Evolutionary conservation across 805 yeast species (phyloP).

Genomic region (Jamesozyma lodderae): DNA sequence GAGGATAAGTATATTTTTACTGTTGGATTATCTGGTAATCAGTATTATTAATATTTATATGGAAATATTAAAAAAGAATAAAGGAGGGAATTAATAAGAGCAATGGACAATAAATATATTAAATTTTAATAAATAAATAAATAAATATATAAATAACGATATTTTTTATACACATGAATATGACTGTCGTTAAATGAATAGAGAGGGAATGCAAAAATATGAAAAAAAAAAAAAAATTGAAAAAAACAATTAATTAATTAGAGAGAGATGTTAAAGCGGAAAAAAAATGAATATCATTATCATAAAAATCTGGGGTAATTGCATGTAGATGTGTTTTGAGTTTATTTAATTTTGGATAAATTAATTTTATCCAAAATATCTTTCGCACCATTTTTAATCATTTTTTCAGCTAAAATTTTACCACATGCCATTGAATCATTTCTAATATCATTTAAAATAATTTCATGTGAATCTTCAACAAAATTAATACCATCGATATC

Average conservation of each 20-base stretch:
- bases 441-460: constrained; percentile 30
- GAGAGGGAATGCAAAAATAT: not conserved
- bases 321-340: constrained; percentile 1
- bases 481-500: constrained; percentile 70
- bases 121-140: constrained; percentile 3
- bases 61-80: constrained; percentile 6
- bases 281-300: not conserved
- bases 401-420: constrained; percentile 50
- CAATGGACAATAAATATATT: not conserved
- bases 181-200: no score
- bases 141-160: not conserved
- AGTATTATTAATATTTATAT: constrained; percentile 15
- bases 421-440: constrained; percentile 69
- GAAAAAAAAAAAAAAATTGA: not conserved
- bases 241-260: no score
- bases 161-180: no score
- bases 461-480: constrained; percentile 45
- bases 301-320: not conserved
- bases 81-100: not conserved
- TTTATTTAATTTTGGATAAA: constrained; percentile 46
- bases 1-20: constrained; percentile 31
- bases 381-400: constrained; percentile 74
- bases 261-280: no score
- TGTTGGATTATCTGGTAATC: constrained; percentile 14
- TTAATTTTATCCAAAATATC: constrained; percentile 72